Percentiles rank a stretch among this genome's conserved stretches.
Conservation (phyloP, 1,284 basidiomycete genomes). For the Leucoagaricus sp. region DNA sequence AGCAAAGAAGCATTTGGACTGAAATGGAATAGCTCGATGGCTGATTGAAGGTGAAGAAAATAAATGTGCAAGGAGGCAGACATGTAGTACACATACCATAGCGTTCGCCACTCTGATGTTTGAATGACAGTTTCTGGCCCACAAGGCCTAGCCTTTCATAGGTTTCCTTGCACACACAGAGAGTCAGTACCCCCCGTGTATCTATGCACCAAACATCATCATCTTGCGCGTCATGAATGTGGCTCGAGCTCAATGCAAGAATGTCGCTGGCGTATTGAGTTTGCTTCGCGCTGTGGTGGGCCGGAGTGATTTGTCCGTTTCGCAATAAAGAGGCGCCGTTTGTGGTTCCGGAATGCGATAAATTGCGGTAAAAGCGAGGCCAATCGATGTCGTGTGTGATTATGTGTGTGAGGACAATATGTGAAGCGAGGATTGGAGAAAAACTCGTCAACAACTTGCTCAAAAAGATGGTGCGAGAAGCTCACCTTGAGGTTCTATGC, state of each 20-base stretch:
- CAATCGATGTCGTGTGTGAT: too few relatives aligned
- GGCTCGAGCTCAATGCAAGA: slow-evolving; percentile 28
- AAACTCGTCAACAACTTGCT: too few relatives aligned
- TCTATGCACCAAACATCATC: slow-evolving; percentile 70
- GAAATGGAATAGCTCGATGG: not conserved
- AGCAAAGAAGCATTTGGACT: not conserved
- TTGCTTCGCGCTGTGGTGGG: not conserved
- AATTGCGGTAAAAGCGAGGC: not conserved
- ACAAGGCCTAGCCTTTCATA: slow-evolving; percentile 61
- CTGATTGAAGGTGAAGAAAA: not conserved
- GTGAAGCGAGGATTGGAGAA: too few relatives aligned
- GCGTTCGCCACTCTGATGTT: slow-evolving; percentile 38
- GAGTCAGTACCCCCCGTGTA: slow-evolving; percentile 51
- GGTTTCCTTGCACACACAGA: slow-evolving; percentile 53
- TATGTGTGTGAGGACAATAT: too few relatives aligned
- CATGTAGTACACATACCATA: slow-evolving; percentile 43
- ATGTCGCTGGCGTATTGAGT: slow-evolving; percentile 29
- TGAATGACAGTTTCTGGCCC: slow-evolving; percentile 52
- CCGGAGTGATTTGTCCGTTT: too few relatives aligned
- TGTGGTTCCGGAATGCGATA: not conserved
- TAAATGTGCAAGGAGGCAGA: not conserved
- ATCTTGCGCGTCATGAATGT: slow-evolving; percentile 25
- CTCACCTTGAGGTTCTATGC: not conserved
- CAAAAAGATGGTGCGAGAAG: not conserved
- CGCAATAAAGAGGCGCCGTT: not conserved